These are phyloP conservation scores for Aspergillus flavus DNA, from an alignment of 2,329 filamentous ascomycete species.

Conservation along the genomic window DNA sequence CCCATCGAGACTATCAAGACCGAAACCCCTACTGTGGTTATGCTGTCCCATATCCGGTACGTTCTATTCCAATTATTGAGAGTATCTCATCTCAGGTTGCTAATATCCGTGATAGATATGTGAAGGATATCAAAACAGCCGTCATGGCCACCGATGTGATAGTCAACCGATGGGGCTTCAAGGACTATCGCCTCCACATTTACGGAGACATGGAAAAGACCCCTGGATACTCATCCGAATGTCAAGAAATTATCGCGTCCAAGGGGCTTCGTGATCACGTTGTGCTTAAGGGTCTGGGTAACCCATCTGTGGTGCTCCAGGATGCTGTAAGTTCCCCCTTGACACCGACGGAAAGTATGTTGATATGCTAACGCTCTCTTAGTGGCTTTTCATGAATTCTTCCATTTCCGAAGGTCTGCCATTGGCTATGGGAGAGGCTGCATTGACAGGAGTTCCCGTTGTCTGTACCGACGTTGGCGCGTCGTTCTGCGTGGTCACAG, in stretches of 20 bases:
- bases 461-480: constrained; percentile 48
- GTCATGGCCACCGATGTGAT: constrained; percentile 67
- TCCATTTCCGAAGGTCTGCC: constrained; percentile 50
- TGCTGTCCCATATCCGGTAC: constrained; percentile 61
- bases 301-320: constrained; percentile 57
- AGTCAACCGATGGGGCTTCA: constrained; percentile 66
- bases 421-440: constrained; percentile 49
- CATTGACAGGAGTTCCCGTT: constrained; percentile 49
- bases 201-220: constrained; percentile 67
- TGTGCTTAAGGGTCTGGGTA: constrained; percentile 58
- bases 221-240: constrained; percentile 62
- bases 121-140: constrained; percentile 67
- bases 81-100: background rate
- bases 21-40: constrained; percentile 63
- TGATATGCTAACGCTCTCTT: background rate
- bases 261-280: constrained; percentile 55
- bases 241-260: constrained; percentile 59
- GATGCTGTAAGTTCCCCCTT: constrained; percentile 38
- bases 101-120: background rate
- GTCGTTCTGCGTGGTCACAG: constrained; percentile 44
- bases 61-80: constrained; percentile 4
- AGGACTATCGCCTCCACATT: constrained; percentile 63
- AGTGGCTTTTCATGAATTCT: constrained; percentile 57
- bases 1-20: constrained; percentile 63
- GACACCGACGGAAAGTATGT: background rate